phyloP scores from a whole-genome alignment of 345 rosid genomes.

The Cardamine chenopodiifolia region DNA sequence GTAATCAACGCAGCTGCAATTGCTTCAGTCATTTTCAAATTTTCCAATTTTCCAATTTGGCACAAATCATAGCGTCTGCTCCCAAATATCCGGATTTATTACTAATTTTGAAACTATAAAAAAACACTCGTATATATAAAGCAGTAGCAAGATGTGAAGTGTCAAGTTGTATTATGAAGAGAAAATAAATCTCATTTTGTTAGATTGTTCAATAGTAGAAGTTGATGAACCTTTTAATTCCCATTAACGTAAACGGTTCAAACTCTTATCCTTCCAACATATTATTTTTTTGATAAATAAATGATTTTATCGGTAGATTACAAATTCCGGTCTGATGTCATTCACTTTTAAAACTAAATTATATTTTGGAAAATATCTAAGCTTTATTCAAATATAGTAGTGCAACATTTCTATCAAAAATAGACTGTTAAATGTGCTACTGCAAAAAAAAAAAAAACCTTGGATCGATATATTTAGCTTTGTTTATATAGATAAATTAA shows the following conservation, averaged over 20 bases:
- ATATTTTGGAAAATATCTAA: neutral
- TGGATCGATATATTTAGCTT: too few relatives aligned
- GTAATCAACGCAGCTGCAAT: conserved; percentile 10
- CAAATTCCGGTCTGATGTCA: neutral
- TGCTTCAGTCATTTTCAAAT: conserved; percentile 16
- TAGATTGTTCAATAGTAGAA: neutral
- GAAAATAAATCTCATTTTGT: neutral
- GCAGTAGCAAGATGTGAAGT: conserved; percentile 2
- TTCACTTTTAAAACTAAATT: too few relatives aligned
- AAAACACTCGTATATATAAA: neutral
- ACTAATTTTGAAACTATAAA: neutral
- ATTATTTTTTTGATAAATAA: too few relatives aligned
- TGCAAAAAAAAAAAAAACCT: too few relatives aligned
- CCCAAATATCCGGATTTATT: conserved; percentile 19
- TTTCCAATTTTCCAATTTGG: neutral
- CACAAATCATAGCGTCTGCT: conserved; percentile 22
- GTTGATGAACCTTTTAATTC: neutral
- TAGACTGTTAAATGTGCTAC: too few relatives aligned
- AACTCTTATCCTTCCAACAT: neutral
- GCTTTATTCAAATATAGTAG: too few relatives aligned
- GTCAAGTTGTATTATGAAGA: conserved; percentile 12
- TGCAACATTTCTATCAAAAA: neutral
- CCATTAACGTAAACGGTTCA: neutral
- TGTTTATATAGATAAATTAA: too few relatives aligned
- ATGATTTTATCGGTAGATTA: neutral